Conservation (phyloP, 176 grass and related monocot species). For the Carex cristatella region DNA sequence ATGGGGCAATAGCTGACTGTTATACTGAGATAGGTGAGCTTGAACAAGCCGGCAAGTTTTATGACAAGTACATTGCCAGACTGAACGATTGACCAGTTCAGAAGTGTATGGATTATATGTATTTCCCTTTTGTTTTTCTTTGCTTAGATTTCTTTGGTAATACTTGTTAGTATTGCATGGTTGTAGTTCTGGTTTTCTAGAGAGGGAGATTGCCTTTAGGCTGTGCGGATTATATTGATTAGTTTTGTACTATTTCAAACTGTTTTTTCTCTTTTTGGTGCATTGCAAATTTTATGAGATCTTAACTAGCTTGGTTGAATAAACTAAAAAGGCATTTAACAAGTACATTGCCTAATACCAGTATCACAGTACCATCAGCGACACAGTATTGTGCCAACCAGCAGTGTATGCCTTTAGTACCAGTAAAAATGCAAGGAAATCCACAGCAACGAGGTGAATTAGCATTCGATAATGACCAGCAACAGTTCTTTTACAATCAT, state of each 20-base stretch:
- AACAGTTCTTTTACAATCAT: neutral
- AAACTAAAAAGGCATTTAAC: neutral
- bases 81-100: slow-evolving; percentile 52
- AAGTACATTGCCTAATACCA: neutral
- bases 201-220: neutral
- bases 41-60: slow-evolving; percentile 87
- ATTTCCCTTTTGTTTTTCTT: neutral
- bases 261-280: neutral
- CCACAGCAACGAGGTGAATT: neutral
- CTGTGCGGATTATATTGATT: neutral
- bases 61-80: slow-evolving; percentile 81
- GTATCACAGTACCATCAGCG: neutral
- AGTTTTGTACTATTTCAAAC: neutral
- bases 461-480: neutral
- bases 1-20: slow-evolving; percentile 92
- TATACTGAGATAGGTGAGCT: slow-evolving; percentile 91
- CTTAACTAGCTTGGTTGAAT: neutral
- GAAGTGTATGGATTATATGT: neutral
- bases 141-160: neutral
- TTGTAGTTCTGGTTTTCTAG: neutral
- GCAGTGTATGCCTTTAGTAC: neutral
- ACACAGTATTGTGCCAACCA: neutral
- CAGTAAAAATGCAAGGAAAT: neutral
- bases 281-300: neutral
- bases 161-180: neutral